These are phyloP conservation scores for Schizochytrium sp. DNA, from an alignment of 108 stramenopile species.

Conservation along the genomic window DNA sequence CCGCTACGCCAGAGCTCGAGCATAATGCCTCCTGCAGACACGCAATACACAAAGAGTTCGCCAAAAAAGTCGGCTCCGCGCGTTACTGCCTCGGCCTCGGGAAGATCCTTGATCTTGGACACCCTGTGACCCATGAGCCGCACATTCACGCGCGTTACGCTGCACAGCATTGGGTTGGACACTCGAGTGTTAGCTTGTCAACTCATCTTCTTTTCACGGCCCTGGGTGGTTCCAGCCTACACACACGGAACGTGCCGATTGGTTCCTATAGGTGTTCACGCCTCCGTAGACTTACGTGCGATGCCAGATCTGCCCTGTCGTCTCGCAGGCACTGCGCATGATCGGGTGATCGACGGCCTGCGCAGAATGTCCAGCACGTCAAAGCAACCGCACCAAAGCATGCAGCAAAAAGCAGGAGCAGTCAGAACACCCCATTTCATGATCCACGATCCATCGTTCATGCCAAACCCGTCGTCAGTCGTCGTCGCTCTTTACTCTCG, in stretches of 20 bases:
- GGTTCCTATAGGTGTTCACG: neutral
- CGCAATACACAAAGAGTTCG: neutral
- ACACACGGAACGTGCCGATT: too few species aligned
- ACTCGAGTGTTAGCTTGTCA: neutral
- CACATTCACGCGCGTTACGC: neutral
- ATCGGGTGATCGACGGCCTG: neutral
- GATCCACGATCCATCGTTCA: neutral
- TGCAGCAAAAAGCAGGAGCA: neutral
- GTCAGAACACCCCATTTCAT: too few species aligned
- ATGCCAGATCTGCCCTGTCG: neutral
- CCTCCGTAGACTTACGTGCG: neutral
- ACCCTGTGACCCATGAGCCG: neutral
- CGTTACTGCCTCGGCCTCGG: neutral
- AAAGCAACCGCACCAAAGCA: neutral
- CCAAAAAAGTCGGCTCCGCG: neutral
- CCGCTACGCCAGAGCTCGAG: neutral
- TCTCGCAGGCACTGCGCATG: neutral
- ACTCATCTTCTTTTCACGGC: too few species aligned
- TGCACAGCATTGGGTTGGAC: neutral
- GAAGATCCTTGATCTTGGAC: neutral
- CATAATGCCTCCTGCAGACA: neutral
- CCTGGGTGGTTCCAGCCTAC: neutral
- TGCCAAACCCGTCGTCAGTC: neutral
- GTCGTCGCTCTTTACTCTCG: neutral
- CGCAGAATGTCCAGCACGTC: neutral